Evolutionary conservation across 139 green algal species (phyloP).

Genomic region (Chlorella sorokiniana): DNA sequence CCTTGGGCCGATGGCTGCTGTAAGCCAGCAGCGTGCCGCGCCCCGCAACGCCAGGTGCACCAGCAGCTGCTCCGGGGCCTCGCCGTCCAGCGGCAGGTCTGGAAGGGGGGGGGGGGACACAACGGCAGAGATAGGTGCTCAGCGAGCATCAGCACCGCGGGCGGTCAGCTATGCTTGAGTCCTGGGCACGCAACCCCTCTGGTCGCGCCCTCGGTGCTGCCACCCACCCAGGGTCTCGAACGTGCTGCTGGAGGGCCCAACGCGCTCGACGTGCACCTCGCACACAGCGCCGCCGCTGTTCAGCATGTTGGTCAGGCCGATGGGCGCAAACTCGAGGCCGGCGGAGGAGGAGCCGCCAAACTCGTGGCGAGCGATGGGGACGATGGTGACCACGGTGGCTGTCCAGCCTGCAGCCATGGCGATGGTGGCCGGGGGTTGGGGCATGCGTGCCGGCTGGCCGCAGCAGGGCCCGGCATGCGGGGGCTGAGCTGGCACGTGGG

Average conservation of each 20-base stretch:
- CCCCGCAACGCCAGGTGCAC: slow-evolving; percentile 48
- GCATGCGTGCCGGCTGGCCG: neutral
- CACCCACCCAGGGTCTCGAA: slow-evolving; percentile 88
- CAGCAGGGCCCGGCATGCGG: neutral
- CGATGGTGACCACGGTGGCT: slow-evolving; percentile 16
- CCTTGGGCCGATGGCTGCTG: slow-evolving; percentile 39
- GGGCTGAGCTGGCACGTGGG: neutral
- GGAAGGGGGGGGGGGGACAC: neutral
- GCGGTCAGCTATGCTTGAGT: neutral
- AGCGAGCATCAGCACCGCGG: too few relatives aligned
- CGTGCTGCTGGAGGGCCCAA: neutral
- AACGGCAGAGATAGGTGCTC: too few relatives aligned
- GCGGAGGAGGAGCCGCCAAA: slow-evolving; percentile 13
- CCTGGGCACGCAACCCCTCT: neutral
- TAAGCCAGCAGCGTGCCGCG: slow-evolving; percentile 62
- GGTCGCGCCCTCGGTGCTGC: neutral
- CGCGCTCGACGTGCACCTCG: neutral
- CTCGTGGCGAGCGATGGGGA: slow-evolving; percentile 14
- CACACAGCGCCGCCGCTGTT: slow-evolving; percentile 77
- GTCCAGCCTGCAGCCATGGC: neutral
- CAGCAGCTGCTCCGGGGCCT: slow-evolving; percentile 5
- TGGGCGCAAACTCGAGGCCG: slow-evolving; percentile 54
- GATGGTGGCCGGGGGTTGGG: too few relatives aligned
- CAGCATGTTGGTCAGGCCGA: slow-evolving; percentile 78
- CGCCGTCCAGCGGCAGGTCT: neutral